Evolutionary conservation across 768 basidiomycete genomes (phyloP), one percentile per base, ranked within the genome.

Genomic region (Myochromella boudieri): DNA sequence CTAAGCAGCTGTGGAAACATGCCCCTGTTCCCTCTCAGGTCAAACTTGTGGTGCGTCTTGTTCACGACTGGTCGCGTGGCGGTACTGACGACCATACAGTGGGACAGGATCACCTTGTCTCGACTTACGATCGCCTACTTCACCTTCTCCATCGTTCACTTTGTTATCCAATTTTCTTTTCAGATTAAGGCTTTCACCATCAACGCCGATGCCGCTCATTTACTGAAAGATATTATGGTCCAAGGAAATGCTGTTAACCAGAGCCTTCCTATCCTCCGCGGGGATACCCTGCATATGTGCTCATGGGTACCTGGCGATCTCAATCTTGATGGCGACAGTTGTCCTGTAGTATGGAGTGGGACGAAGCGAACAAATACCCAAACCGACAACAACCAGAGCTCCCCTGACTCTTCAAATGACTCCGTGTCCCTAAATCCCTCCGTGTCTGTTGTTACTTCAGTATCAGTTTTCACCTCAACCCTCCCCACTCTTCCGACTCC

Each of bases 101-200:
- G 84, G 82, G 72, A 79, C 46, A 78, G 85, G 46, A 69, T 89
- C 56, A 83, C 85, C 17, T 80, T 82, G 58, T 85, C 87, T 38
- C 75, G 74, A 28, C 69, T 85, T 43, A 84, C 87, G 15, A 68
- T 74, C 50, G 57, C 80, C 57, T 91, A 88, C 63, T 80, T 87
- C 59, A 44, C 72, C 34, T 85, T 89, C 61, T 83, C 87, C 17
- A 46, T 85, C 42, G 39, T 80, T 36, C 84, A 89, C 60, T 87
- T 84, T 54, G 54, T 76, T 46, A 61, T 87, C 48, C 88, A 90
- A 64, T 70, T 89, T 53, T 69, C 76, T 21, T 71, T 91, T 37
- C 88, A 91, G 66, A 76, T 74, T 41, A 74, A 75, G 43, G 87
- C 83, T 9, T 84, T 83, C 68, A 69, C 70, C 10, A 78, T 79